Conservation (phyloP, 1,139 yeast genomes). For the Wickerhamomyces sp. region DNA sequence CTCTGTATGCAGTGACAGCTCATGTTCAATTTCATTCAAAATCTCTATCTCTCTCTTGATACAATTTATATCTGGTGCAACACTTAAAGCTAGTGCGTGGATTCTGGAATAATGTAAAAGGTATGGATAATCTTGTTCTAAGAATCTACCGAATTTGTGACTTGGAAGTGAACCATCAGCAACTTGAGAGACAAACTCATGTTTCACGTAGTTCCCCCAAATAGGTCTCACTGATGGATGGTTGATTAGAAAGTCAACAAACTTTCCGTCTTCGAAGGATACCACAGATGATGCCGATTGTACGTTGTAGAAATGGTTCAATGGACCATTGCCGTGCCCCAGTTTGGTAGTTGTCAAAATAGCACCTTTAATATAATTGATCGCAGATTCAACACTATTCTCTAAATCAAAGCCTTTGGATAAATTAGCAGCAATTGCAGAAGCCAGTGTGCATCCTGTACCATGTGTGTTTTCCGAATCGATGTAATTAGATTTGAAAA, state of each 20-base stretch:
- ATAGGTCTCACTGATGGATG: conserved; percentile 51
- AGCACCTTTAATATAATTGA: conserved; percentile 64
- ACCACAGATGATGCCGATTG: conserved; percentile 23
- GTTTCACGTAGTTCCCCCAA: conserved; percentile 60
- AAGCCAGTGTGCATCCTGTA: conserved; percentile 85
- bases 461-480: conserved; percentile 69
- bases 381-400: conserved; percentile 49
- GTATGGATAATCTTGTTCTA: conserved; percentile 71
- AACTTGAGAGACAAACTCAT: conserved; percentile 52
- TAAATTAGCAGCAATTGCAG: conserved; percentile 73
- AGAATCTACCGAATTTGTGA: conserved; percentile 48
- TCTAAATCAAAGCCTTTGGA: conserved; percentile 46
- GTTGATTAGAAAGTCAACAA: conserved; percentile 44
- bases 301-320: conserved; percentile 49
- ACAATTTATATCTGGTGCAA: conserved; percentile 51
- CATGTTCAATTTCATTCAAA: conserved; percentile 48
- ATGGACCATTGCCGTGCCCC: conserved; percentile 70
- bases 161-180: conserved; percentile 49
- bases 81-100: conserved; percentile 60
- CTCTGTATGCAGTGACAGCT: conserved; percentile 49
- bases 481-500: conserved; percentile 46
- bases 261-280: conserved; percentile 28
- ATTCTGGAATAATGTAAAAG: conserved; percentile 64
- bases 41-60: conserved; percentile 48
- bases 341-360: conserved; percentile 38